A percentile compares a stretch with the other conserved stretches of the same genome.
These are phyloP conservation scores for Auricularia auricula-judae DNA, from an alignment of 768 basidiomycete species.

Conservation along the genomic window DNA sequence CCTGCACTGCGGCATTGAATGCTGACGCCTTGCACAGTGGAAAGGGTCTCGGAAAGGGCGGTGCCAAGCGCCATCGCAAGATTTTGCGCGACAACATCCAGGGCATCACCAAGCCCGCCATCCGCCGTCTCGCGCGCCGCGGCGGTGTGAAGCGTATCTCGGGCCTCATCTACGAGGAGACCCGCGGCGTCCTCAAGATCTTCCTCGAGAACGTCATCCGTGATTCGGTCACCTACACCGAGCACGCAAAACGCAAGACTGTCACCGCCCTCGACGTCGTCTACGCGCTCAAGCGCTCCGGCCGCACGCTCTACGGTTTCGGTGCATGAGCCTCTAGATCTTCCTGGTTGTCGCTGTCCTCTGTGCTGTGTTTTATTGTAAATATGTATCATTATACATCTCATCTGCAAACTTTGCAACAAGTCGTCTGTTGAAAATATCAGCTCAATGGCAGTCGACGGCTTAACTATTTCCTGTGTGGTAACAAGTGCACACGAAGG, in stretches of 20 bases:
- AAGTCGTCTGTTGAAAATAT: too few relatives aligned
- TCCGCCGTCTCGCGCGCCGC: constrained; percentile 36
- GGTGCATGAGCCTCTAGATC: too few relatives aligned
- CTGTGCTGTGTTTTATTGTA: too few relatives aligned
- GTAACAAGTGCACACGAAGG: too few relatives aligned
- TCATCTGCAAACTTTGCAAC: too few relatives aligned
- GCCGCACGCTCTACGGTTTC: constrained; percentile 38
- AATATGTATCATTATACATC: too few relatives aligned
- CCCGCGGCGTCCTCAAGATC: constrained; percentile 38
- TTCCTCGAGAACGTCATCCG: constrained; percentile 32
- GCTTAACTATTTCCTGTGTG: too few relatives aligned
- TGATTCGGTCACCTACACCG: constrained; percentile 41
- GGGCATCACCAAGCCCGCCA: constrained; percentile 31
- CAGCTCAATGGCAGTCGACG: too few relatives aligned
- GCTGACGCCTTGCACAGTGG: constrained; percentile 21
- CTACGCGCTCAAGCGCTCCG: constrained; percentile 36
- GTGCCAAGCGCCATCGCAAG: constrained; percentile 13
- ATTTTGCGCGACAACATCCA: constrained; percentile 19
- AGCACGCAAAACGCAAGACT: constrained; percentile 34
- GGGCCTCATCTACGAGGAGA: constrained; percentile 36
- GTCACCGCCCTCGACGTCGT: constrained; percentile 36
- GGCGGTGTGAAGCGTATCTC: constrained; percentile 42
- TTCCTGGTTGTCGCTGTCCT: too few relatives aligned
- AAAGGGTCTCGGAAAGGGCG: constrained; percentile 7
- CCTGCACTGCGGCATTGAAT: background rate